phyloP scores from a whole-genome alignment of 345 rosid species.

The Eucalyptus regnans region DNA sequence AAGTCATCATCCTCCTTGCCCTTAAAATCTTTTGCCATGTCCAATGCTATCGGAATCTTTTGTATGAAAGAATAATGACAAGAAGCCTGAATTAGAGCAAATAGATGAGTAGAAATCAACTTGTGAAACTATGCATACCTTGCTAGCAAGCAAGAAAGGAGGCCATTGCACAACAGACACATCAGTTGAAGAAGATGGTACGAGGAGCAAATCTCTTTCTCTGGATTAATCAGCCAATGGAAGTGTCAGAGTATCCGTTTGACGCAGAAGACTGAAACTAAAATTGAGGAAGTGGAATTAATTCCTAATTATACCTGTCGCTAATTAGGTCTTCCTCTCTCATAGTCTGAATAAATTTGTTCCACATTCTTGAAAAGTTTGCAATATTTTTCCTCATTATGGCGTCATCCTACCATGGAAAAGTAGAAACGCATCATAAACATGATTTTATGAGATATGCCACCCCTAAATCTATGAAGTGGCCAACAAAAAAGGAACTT shows the following conservation, averaged over 20 bases:
- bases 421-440: background rate
- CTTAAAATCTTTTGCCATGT: conserved; percentile 95
- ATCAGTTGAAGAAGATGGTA: conserved; percentile 64
- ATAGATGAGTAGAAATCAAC: background rate
- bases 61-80: conserved; percentile 5
- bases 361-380: conserved; percentile 81
- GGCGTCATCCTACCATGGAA: conserved; percentile 38
- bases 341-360: conserved; percentile 72
- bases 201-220: conserved; percentile 76
- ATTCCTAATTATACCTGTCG: conserved; percentile 32
- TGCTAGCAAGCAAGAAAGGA: conserved; percentile 90
- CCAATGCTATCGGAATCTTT: conserved; percentile 93
- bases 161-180: conserved; percentile 90
- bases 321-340: conserved; percentile 81
- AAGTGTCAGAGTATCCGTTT: background rate
- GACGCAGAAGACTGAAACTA: background rate
- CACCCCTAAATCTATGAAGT: background rate
- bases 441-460: background rate
- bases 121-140: conserved; percentile 33
- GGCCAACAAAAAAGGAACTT: background rate
- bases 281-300: background rate
- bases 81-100: background rate
- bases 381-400: conserved; percentile 37
- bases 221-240: conserved; percentile 23
- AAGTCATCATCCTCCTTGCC: conserved; percentile 65